Base-by-base conservation (phyloP, 768 basidiomycete genomes). In the Serendipita sp. region DNA sequence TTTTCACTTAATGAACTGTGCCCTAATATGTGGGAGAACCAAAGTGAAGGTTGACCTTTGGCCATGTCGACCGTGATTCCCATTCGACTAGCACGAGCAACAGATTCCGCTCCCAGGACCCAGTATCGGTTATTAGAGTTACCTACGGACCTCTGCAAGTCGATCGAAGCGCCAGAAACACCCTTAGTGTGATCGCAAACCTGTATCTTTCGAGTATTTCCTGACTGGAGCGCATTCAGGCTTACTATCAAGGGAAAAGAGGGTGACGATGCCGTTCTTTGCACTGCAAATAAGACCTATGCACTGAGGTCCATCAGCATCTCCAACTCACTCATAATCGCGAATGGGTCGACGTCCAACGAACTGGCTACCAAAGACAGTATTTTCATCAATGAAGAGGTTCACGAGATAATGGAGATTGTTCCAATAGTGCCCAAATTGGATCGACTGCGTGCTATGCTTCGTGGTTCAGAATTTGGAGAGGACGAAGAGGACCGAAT, bases 211-310 rank as follows among this genome's bases (percentile, higher is more conserved):
- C n/a, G 5, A 28, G n/a, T 20, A 9, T 20, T 9, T 20, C 45
- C 45, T 48, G 45, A 48, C 45, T 9, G 9, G 38, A 14, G 45
- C 62, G 60, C 63, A 63, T 62, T 56, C 67, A 87, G 87, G 43
- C 71, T 92, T 61, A 78, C 79, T 28, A 85, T 98, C 73, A 94
- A 92, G 71, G 95, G 94, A 4, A 76, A 83, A 45, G 72, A 81
- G 1, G 78, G 79, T 30, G 93, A 97, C 67, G 87, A 94, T 67
- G 95, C 94, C 0, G 92, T 96, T 0, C 74, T 95, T 7, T 97
- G 95, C 71, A 95, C 93, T 0, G 67, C 76, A 0, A 78, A 84
- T 63, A 83, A 81, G 70, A 98, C 95, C 0, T 99, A 86, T 70
- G 69, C 80, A 1, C 74, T 98, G 28, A 84, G 94, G 62, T 87